Evolutionary conservation across 75 land plant species (phyloP).

Genomic region (Larix kaempferi): DNA sequence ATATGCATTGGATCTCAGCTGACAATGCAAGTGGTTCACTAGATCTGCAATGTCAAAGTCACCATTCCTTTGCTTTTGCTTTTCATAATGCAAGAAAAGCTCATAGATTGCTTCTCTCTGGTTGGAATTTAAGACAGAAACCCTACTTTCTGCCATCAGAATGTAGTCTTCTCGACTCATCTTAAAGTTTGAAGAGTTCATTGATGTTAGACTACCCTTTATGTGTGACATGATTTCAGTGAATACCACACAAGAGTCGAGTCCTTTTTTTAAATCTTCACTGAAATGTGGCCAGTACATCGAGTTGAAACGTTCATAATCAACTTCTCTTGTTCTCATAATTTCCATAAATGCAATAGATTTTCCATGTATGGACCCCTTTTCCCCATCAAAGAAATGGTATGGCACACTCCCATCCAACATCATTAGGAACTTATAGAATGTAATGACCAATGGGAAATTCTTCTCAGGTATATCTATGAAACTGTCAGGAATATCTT

Average conservation of each 20-base stretch:
- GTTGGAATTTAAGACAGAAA: conserved; percentile 26
- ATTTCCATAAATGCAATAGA: conserved; percentile 23
- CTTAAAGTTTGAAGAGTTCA: conserved; percentile 11
- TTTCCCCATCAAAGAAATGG: conserved; percentile 21
- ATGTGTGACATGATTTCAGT: conserved; percentile 64
- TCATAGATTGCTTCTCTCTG: conserved; percentile 56
- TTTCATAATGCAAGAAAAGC: conserved; percentile 63
- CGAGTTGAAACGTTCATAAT: conserved; percentile 37
- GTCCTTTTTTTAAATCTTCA: conserved; percentile 29
- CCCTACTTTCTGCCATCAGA: conserved; percentile 25
- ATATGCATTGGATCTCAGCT: conserved; percentile 25
- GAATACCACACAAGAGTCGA: conserved; percentile 54
- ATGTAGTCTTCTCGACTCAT: conserved; percentile 36
- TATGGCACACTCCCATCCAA: conserved; percentile 44
- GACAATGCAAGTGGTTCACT: conserved; percentile 46
- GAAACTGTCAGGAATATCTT: conserved; percentile 51
- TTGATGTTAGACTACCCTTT: conserved; percentile 43
- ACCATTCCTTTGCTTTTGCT: conserved; percentile 31
- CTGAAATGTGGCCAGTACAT: conserved; percentile 68
- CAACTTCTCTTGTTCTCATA: conserved; percentile 45
- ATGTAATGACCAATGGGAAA: conserved; percentile 61
- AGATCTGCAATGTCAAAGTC: conserved; percentile 38
- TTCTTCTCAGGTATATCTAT: conserved; percentile 13
- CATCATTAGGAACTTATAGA: conserved; percentile 55
- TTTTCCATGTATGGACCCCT: conserved; percentile 11